Base-by-base conservation (phyloP, 2,329 filamentous ascomycete species). In the Phaeosphaeriaceae sp. region DNA sequence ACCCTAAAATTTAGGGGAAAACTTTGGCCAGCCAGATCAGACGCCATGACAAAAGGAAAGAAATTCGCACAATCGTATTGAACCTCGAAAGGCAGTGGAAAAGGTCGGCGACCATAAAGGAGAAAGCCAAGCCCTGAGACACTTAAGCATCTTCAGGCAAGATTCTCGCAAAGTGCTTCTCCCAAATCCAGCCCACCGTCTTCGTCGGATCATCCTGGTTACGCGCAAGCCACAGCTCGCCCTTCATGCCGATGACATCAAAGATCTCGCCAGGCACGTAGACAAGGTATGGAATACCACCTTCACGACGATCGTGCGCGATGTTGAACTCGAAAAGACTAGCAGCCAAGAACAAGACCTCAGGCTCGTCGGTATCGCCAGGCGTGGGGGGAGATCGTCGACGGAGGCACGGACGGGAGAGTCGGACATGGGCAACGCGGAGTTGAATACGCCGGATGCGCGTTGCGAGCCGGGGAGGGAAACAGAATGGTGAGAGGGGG, bases 251-350 rank as follows among this genome's bases (percentile, higher is more conserved):
- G 68, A 99, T 91, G 44, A 99, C 79, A 64, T 81, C 77, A 62
- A 80, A 79, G 40, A 80, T 77, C 68, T 99, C 94, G 58, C 94
- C 94, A 44, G 92, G 90, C 60, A 93, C 90, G 75, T 99, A 99
- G 36, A 92, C 94, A 53, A 99, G 79, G 71, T 99, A 99, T 16
- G 93, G 92, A 74, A 96, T 97, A 18, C 94, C 94, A 52, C 89
- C 93, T 76, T 97, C 94, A 49, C 90, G 87, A 63, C 96, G 90
- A 20, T 92, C 89, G 18, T 89, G 90, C 67, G 93, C 90, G 67
- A 97, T 97, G 66, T 96, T 95, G 77, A 97, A 99, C 72, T 97
- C 92, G 69, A 96, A 97, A 26, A 97, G 82, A 63, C 90, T 96
- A 16, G 93, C 94, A 12, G 92, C 94, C 15, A 97, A 81, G 81